phyloP scores from a whole-genome alignment of 2,329 filamentous ascomycete species.

The Arthroderma sp. region DNA sequence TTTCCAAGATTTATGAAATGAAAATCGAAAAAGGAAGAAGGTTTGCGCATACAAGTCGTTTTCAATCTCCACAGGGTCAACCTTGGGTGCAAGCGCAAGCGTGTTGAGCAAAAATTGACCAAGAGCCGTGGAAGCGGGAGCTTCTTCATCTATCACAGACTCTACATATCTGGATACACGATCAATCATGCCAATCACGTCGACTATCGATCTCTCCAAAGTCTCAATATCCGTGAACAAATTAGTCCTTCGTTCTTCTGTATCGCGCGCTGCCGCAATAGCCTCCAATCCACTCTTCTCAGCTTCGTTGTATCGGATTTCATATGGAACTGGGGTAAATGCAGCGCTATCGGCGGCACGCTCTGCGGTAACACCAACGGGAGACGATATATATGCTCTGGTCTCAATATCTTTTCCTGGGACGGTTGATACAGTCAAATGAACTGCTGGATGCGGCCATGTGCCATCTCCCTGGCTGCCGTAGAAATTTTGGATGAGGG shows the following conservation, averaged over 20 bases:
- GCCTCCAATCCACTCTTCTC: constrained; percentile 68
- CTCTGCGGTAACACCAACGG: constrained; percentile 88
- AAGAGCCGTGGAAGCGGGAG: constrained; percentile 74
- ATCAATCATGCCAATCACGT: constrained; percentile 79
- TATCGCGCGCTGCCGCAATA: constrained; percentile 68
- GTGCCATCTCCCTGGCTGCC: constrained; percentile 92
- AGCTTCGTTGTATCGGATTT: constrained; percentile 75
- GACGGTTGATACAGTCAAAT: constrained; percentile 86
- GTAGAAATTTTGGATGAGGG: constrained; percentile 99
- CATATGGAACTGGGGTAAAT: constrained; percentile 94
- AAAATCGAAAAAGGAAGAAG: constrained; percentile 1
- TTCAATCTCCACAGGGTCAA: constrained; percentile 80
- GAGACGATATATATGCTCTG: constrained; percentile 86
- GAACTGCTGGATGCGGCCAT: constrained; percentile 91
- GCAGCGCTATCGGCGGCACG: constrained; percentile 90
- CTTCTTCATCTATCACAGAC: constrained; percentile 78
- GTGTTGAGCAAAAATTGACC: constrained; percentile 94
- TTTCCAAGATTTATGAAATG: neutral
- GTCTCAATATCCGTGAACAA: constrained; percentile 82
- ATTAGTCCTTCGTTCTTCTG: constrained; percentile 57
- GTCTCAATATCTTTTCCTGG: constrained; percentile 81
- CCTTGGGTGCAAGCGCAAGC: constrained; percentile 85
- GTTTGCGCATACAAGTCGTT: constrained; percentile 60
- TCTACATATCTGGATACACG: constrained; percentile 85
- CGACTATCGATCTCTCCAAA: constrained; percentile 71